Conservation (phyloP, 2,329 filamentous ascomycete species). For the Ascochyta fabae region DNA sequence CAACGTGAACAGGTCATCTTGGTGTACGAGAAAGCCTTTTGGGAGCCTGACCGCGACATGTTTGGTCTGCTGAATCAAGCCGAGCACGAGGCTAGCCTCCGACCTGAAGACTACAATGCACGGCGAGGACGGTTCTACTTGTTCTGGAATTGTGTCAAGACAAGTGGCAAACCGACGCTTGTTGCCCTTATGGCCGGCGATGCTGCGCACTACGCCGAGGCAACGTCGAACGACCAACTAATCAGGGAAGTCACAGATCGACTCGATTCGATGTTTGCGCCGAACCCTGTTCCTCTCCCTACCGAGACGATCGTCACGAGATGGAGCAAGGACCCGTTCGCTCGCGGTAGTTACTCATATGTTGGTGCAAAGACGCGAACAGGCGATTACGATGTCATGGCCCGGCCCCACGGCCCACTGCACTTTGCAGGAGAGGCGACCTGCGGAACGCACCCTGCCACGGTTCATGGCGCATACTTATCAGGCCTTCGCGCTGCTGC, state of each 20-base stretch:
- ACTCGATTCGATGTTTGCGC: slow-evolving; percentile 75
- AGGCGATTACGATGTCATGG: slow-evolving; percentile 93
- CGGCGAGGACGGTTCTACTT: slow-evolving; percentile 93
- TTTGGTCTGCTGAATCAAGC: slow-evolving; percentile 88
- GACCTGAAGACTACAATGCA: slow-evolving; percentile 78
- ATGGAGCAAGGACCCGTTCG: slow-evolving; percentile 90
- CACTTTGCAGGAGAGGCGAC: slow-evolving; percentile 98
- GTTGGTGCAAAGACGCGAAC: slow-evolving; percentile 81
- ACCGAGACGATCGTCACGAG: slow-evolving; percentile 87
- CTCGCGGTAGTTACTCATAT: slow-evolving; percentile 94
- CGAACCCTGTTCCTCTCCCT: slow-evolving; percentile 71
- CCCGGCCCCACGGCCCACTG: slow-evolving; percentile 80
- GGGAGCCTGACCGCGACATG: slow-evolving; percentile 88
- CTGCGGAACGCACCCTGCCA: slow-evolving; percentile 92
- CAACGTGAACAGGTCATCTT: slow-evolving; percentile 67
- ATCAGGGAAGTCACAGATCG: slow-evolving; percentile 81
- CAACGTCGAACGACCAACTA: slow-evolving; percentile 74
- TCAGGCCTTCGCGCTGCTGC: slow-evolving; percentile 89
- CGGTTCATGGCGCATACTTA: slow-evolving; percentile 94
- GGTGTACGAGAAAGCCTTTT: slow-evolving; percentile 88
- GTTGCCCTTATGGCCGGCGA: slow-evolving; percentile 96
- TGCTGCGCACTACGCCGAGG: slow-evolving; percentile 87
- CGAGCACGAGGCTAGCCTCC: slow-evolving; percentile 70
- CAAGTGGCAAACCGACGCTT: slow-evolving; percentile 82
- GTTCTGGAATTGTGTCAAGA: slow-evolving; percentile 95